Conservation (phyloP, 495 filamentous ascomycete species). For the Aspergillus cavernicola region DNA sequence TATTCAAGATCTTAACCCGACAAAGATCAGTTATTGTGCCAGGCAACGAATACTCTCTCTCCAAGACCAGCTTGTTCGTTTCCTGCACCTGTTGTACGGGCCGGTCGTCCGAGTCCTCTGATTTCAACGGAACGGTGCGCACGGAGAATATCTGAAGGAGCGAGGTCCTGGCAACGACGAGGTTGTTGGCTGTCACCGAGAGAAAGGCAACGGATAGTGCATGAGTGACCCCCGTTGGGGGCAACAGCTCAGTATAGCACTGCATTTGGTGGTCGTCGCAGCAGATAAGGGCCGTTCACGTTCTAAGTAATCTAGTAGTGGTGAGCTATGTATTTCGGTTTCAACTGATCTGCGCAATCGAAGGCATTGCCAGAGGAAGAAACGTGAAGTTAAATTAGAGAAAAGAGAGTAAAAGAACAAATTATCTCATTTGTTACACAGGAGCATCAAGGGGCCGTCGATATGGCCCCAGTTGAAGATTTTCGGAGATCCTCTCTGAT, state of each 20-base stretch:
- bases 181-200: conserved; percentile 70
- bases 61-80: conserved; percentile 76
- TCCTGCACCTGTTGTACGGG: conserved; percentile 30
- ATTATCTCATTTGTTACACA: background rate
- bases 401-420: background rate
- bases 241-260: conserved; percentile 86
- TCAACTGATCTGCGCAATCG: conserved; percentile 13
- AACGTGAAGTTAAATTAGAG: background rate
- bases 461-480: background rate
- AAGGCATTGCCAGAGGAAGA: conserved; percentile 13
- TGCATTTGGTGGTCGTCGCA: conserved; percentile 46
- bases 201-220: conserved; percentile 76
- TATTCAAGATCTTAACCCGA: conserved; percentile 63
- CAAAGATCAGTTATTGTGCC: conserved; percentile 81
- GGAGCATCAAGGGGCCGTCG: background rate
- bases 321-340: background rate
- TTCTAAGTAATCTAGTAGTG: conserved; percentile 13
- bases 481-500: background rate
- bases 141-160: conserved; percentile 81
- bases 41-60: conserved; percentile 75
- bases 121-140: conserved; percentile 29
- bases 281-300: background rate
- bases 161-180: conserved; percentile 84
- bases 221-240: conserved; percentile 90
- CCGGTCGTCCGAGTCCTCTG: conserved; percentile 35